A percentile compares a stretch with the other conserved stretches of the same genome.
Conservation (phyloP, 2,329 filamentous ascomycete genomes). For the Nakataea oryzae region DNA sequence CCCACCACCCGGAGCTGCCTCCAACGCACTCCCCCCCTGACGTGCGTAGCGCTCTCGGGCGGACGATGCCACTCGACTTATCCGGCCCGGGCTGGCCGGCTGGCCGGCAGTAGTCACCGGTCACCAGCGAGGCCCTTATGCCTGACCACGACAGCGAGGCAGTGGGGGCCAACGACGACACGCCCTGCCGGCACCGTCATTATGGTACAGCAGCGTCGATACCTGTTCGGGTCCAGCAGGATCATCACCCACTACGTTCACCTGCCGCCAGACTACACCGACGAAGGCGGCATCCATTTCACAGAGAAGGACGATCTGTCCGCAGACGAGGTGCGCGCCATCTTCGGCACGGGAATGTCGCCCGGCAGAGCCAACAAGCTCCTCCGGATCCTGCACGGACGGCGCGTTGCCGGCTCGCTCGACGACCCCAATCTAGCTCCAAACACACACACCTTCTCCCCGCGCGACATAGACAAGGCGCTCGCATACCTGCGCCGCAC, state of each 20-base stretch:
- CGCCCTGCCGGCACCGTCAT: not conserved
- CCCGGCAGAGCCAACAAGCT: slow-evolving; percentile 38
- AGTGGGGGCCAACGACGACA: not conserved
- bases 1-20: not conserved
- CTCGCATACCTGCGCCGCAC: slow-evolving; percentile 44
- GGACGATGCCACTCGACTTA: slow-evolving; percentile 22
- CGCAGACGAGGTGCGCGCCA: slow-evolving; percentile 29
- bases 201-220: not conserved
- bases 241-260: slow-evolving; percentile 44
- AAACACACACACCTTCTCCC: slow-evolving; percentile 34
- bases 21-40: not conserved
- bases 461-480: slow-evolving; percentile 30
- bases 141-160: not conserved
- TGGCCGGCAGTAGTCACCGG: not conserved
- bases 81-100: not conserved
- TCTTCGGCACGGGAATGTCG: slow-evolving; percentile 40
- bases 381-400: slow-evolving; percentile 49
- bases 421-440: slow-evolving; percentile 42
- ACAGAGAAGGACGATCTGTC: slow-evolving; percentile 26
- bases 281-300: slow-evolving; percentile 44
- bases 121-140: not conserved
- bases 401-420: slow-evolving; percentile 52
- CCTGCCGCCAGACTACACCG: slow-evolving; percentile 46
- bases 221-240: not conserved
- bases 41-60: not conserved